Base-by-base conservation (phyloP, 768 basidiomycete species). In the Boletus sp. region DNA sequence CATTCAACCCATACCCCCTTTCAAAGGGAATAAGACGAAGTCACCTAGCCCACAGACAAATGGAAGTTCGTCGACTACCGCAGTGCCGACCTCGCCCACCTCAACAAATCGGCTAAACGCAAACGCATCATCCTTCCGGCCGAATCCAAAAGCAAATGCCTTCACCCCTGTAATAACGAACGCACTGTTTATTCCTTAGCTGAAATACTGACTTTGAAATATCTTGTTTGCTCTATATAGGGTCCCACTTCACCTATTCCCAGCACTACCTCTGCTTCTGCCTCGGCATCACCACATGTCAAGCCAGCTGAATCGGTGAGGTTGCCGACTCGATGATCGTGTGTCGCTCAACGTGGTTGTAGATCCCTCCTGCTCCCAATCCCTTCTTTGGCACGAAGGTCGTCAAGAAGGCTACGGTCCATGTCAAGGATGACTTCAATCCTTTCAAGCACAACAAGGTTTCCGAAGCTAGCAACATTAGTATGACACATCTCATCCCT, bases 361-460 rank as follows among this genome's bases (percentile, higher is more conserved):
- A 79, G 76, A 62, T 72, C n/a, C 75, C 77, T 46, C 54, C 81
- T 25, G 70, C 79, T 10, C 83, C 85, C 32, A 91, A 97, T 66
- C 87, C 92, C 17, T 98, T 98, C 86, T 98, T 97, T 65, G 90
- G 93, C 30, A 77, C 83, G 30, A 86, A 88, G 34, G 69, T 76
- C 19, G 81, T 85, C 69, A 93, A 93, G 79, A 90, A 88, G 74
- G 80, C 78, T 50, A 65, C 79, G 4, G 87, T 95, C 34, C 88
- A 92, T 67, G 82, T 96, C 71, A 92, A 96, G 74, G 93, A 97
- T 62, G 96, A 98, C 67, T 99, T 99, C 69, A 97, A 95, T 70
- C 94, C 96, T 15, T 97, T 96, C 83, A 92, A 91, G 74, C 83
- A 87, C 64, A 81, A 82, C 66, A 91, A 91, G 69, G 84, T 93